Base-by-base conservation (phyloP, 208 protist species). In the Leishmania aethiopica region DNA sequence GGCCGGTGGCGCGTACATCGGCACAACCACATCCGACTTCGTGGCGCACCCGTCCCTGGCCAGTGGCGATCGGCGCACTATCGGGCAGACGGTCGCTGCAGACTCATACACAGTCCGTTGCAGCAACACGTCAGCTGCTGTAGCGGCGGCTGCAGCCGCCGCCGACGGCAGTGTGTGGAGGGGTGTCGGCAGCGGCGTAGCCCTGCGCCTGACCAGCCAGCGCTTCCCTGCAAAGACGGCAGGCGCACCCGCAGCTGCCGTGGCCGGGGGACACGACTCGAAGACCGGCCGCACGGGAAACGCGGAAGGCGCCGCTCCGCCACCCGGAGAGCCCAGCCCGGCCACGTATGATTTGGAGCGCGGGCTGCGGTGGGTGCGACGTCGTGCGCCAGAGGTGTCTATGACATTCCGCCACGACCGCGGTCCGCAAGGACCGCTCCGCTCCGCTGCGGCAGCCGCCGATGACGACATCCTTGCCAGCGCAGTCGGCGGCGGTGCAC, bases 101-200 rank as follows among this genome's bases (percentile, higher is more conserved):
- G 45, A 8, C 45, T 6, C 45, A 10, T 13, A 1, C 42, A 53
- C 45, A 11, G 45, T 22, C 25, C 1, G 11, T 28, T 32, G 37
- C 40, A 37, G 73, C 73, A 25, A 10, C 32, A 8, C 73, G 0
- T 62, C 73, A 25, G 35, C 45, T 45, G 51, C 28, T 4, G 74
- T 11, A 13, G 75, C 67, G 32, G 79, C 69, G 25, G 77, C 45
- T 7, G 53, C n/a, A 2, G 69, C 40, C 6, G 75, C 11, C 3
- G 32, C 32, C 40, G 55, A n/a, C 59, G 47, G 75, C 40, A 81
- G 13, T 40, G 77, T 49, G 40, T 81, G 84, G 84, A 71, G 42
- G n/a, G 84, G 80, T 59, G 80, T 84, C n/a, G 80, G 84, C n/a
- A 88, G 85, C 51, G 81, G 81, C 37, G 78, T 80, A 3, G 81